phyloP scores from a whole-genome alignment of 2,329 filamentous ascomycete genomes.

The Cladophialophora carrionii region DNA sequence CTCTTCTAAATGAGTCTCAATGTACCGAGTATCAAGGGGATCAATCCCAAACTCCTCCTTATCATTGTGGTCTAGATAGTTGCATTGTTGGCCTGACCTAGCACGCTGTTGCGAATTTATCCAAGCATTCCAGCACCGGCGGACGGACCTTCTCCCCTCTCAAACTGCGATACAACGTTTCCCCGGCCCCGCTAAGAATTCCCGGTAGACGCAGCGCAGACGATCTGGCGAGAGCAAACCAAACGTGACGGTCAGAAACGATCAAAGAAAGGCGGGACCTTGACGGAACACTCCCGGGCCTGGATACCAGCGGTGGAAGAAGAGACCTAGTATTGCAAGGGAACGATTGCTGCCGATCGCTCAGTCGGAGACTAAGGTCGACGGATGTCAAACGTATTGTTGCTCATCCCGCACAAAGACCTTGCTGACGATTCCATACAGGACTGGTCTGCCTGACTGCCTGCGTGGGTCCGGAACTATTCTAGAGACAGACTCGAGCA shows the following conservation, averaged over 20 bases:
- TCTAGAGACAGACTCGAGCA: conserved; percentile 7
- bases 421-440: conserved; percentile 18
- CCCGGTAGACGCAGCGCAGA: conserved; percentile 5
- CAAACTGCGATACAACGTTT: not conserved
- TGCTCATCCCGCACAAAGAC: conserved; percentile 23
- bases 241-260: not conserved
- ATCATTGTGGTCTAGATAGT: conserved; percentile 6
- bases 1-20: conserved; percentile 25
- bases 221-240: not conserved
- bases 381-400: conserved; percentile 23
- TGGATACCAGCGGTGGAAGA: conserved; percentile 1
- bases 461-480: conserved; percentile 7
- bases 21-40: conserved; percentile 26
- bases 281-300: not conserved
- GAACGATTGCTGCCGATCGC: conserved; percentile 22
- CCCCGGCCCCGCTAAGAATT: not conserved
- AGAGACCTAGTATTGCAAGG: conserved; percentile 9
- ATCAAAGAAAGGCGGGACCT: not conserved
- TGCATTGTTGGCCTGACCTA: conserved; percentile 12
- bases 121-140: conserved; percentile 24
- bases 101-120: conserved; percentile 16
- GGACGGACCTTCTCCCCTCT: conserved; percentile 21
- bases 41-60: conserved; percentile 14
- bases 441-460: conserved; percentile 2
- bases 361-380: conserved; percentile 18